Percentiles rank a stretch among this genome's conserved stretches.
These are phyloP conservation scores for Lactifluus rugatus DNA, from an alignment of 768 basidiomycete genomes.

Conservation along the genomic window DNA sequence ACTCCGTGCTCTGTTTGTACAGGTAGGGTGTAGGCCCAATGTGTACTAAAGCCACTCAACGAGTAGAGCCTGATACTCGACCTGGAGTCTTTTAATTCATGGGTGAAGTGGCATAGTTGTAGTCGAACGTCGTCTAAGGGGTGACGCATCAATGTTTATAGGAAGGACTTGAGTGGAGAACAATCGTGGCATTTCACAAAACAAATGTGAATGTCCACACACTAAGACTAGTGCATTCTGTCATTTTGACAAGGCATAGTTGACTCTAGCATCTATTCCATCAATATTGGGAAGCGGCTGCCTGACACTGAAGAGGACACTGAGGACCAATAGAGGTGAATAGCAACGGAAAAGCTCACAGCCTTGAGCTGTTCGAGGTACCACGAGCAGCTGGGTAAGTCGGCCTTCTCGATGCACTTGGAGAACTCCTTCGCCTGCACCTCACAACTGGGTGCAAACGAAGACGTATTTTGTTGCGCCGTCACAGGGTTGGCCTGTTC, in stretches of 20 bases:
- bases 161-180: background rate
- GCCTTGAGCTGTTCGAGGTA: constrained; percentile 85
- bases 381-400: constrained; percentile 71
- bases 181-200: background rate
- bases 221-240: background rate
- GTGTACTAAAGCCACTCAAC: background rate
- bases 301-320: constrained; percentile 12
- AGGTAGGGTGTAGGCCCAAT: background rate
- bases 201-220: background rate
- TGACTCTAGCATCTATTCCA: background rate
- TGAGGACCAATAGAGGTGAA: background rate
- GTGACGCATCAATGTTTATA: background rate
- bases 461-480: constrained; percentile 37
- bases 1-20: background rate
- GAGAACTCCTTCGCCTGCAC: constrained; percentile 84
- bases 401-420: constrained; percentile 73
- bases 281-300: constrained; percentile 21
- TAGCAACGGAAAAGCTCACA: constrained; percentile 37
- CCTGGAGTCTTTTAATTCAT: background rate
- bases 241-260: background rate
- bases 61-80: background rate
- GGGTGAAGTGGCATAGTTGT: too few relatives aligned
- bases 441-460: constrained; percentile 55
- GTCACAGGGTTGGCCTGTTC: constrained; percentile 37
- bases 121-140: background rate